Percentiles rank a stretch among this genome's conserved stretches.
Conservation (phyloP, 805 yeast species). For the Saccharomycopsis javanensis region DNA sequence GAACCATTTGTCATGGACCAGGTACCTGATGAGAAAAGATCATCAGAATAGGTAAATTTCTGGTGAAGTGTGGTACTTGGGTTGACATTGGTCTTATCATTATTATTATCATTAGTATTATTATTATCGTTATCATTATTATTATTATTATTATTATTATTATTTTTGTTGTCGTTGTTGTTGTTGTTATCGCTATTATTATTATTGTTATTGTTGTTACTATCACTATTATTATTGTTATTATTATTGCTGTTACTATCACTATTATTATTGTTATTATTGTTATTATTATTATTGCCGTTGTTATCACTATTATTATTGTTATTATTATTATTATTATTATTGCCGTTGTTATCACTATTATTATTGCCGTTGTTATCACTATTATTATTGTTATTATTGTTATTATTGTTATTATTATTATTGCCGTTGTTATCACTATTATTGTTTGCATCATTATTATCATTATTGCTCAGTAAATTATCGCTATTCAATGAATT, state of each 20-base stretch:
- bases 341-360: neutral
- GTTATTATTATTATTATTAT: neutral
- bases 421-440: neutral
- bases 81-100: neutral
- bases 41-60: neutral
- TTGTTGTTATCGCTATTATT: neutral
- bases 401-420: neutral
- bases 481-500: neutral
- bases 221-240: neutral
- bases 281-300: neutral
- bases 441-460: neutral
- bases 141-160: neutral
- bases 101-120: neutral
- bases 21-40: neutral
- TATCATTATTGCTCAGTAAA: neutral
- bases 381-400: neutral
- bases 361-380: neutral
- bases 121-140: neutral
- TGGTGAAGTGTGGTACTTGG: neutral
- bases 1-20: constrained; percentile 5
- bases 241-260: neutral
- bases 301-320: neutral
- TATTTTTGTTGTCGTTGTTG: neutral
- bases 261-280: neutral
- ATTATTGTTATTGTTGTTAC: neutral